Base-by-base conservation (phyloP, 495 filamentous ascomycete species). In the Cryomyces antarcticus region DNA sequence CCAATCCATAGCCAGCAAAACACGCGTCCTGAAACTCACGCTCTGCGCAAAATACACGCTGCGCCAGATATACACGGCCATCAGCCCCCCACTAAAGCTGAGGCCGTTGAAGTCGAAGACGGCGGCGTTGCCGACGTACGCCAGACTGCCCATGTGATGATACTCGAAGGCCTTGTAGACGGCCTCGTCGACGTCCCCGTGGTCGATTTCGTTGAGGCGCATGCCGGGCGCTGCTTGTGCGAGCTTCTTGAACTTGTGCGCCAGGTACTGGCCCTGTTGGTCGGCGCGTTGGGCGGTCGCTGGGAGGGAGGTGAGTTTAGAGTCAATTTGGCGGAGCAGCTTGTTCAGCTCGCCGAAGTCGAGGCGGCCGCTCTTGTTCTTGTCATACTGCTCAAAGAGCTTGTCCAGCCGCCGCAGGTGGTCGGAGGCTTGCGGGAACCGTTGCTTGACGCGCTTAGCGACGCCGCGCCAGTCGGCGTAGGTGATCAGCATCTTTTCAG, bases 1-100 rank as follows among this genome's bases (percentile, higher is more conserved):
- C 92, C 92, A 99, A 62, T 99, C 92, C 92, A 99, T 96, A 0
- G 85, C 86, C 66, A 99, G 62, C 59, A 99, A 60, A 49, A 84
- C 68, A 43, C 89, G 69, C 37, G 92, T 99, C 54, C 92, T 64
- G 39, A 94, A 69, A 57, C 85, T 93, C 36, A 99, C 92, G 60
- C 86, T 93, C 70, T 99, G 82, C 13, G 92, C 86, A 62, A 99
- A 96, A 62, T 99, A 99, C 30, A 95, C 78, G 51, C 84, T 88
- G 37, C 87, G 65, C 92, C 92, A 99, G 42, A 93, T 72, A 61
- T 99, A 99, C 52, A 96, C 86, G 7, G 84, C 89, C 67, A 94
- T 65, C 44, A 99, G 57, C 2, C 92, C 92, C 28, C 92, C 92
- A 0, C 70, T 73, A 45, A 93, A 69, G 44, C 68, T 80, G 67